These are phyloP conservation scores for Moelleriella libera DNA, from an alignment of 2,329 filamentous ascomycete genomes.

Conservation along the genomic window DNA sequence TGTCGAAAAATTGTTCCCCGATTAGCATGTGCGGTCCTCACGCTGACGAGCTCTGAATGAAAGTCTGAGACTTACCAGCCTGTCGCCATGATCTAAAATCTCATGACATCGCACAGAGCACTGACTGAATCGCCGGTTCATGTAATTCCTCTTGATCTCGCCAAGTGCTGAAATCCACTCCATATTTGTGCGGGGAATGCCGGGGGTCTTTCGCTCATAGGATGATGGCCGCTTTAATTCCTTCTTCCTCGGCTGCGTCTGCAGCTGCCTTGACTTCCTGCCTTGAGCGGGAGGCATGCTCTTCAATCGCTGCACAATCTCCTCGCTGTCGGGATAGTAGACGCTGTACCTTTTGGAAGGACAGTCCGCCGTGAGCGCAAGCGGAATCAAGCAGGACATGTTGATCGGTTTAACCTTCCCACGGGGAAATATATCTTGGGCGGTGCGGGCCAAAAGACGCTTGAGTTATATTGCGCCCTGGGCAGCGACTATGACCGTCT, in stretches of 20 bases:
- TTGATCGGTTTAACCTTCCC: not conserved
- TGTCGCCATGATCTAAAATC: conserved; percentile 33
- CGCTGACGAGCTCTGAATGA: not conserved
- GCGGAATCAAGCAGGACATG: conserved; percentile 18
- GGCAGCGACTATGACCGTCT: no score
- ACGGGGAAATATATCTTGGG: no score
- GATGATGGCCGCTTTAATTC: not conserved
- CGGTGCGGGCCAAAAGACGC: no score
- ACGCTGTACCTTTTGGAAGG: conserved; percentile 1
- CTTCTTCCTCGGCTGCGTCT: not conserved
- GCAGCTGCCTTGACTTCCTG: not conserved
- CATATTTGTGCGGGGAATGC: conserved; percentile 22
- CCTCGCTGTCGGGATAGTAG: not conserved
- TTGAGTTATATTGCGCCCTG: no score
- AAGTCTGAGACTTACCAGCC: conserved; percentile 20
- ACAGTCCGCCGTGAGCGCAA: conserved; percentile 11
- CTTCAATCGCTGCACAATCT: not conserved
- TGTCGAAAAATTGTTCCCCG: not conserved
- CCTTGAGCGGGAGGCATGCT: not conserved
- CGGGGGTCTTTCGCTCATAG: not conserved
- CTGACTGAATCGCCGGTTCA: conserved; percentile 33
- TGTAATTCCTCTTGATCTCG: conserved; percentile 40
- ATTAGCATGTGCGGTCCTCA: not conserved
- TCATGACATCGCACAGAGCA: conserved; percentile 39
- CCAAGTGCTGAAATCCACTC: conserved; percentile 38